A percentile compares a stretch with the other conserved stretches of the same genome.
phyloP scores from a whole-genome alignment of 1,139 yeast species.

The Sugiyamaella castrensis region DNA sequence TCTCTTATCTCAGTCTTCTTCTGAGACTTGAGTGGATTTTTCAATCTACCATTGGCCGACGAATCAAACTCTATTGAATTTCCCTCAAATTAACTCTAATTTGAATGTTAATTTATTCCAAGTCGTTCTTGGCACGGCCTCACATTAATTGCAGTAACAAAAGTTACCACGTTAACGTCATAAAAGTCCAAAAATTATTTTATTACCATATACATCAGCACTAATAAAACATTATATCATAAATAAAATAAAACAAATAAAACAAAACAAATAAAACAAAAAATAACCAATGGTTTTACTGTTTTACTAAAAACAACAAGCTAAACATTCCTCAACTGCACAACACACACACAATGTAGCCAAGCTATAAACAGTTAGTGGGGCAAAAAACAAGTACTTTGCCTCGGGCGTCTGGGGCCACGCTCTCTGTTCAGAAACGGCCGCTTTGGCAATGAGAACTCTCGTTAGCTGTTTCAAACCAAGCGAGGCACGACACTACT shows the following conservation, averaged over 20 bases:
- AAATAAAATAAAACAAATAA: background rate
- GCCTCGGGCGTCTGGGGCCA: slow-evolving; percentile 4
- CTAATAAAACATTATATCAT: background rate
- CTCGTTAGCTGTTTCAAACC: no score
- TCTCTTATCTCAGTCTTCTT: no score
- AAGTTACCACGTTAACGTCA: background rate
- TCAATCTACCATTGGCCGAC: no score
- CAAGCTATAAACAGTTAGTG: slow-evolving; percentile 15
- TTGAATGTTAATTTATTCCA: no score
- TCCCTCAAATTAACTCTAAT: background rate
- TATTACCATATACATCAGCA: background rate
- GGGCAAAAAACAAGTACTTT: background rate
- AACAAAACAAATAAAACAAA: background rate
- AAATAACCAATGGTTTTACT: background rate
- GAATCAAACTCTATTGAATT: no score
- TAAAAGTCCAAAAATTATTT: background rate
- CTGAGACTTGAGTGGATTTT: no score
- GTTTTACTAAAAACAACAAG: slow-evolving; percentile 30
- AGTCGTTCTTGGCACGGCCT: no score
- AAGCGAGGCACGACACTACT: no score
- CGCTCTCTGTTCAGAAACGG: no score
- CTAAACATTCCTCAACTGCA: slow-evolving; percentile 35
- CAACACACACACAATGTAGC: slow-evolving; percentile 29
- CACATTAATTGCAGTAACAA: no score
- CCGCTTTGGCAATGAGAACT: no score